A percentile compares a stretch with the other conserved stretches of the same genome.
These are phyloP conservation scores for Areca catechu DNA, from an alignment of 176 grass and related monocot species.

Conservation along the genomic window DNA sequence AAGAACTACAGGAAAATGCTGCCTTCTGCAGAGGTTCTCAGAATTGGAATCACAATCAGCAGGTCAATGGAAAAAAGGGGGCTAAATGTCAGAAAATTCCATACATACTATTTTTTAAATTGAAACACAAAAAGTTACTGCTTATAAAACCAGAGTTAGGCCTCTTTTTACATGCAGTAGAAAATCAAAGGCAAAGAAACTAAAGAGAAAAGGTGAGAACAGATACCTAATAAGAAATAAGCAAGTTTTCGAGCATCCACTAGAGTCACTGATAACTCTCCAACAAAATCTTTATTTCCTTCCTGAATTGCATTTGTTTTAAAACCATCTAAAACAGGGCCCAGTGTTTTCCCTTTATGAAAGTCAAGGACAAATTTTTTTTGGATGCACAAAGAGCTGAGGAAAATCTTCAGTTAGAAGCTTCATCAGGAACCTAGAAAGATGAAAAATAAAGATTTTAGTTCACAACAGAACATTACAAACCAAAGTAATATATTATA, in stretches of 20 bases:
- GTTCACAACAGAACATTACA: too few relatives aligned
- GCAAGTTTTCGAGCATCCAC: slow-evolving; percentile 95
- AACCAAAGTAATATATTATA: too few relatives aligned
- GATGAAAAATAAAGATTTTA: background rate
- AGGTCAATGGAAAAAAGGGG: too few relatives aligned
- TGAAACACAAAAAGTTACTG: too few relatives aligned
- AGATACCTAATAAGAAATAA: slow-evolving; percentile 65
- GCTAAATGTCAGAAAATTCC: too few relatives aligned
- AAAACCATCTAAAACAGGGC: slow-evolving; percentile 46
- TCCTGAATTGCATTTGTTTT: slow-evolving; percentile 50
- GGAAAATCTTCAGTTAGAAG: slow-evolving; percentile 93
- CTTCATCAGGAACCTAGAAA: slow-evolving; percentile 77
- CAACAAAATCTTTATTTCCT: slow-evolving; percentile 88
- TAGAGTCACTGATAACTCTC: slow-evolving; percentile 85
- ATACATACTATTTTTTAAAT: too few relatives aligned
- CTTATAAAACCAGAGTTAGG: too few relatives aligned
- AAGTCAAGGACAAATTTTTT: slow-evolving; percentile 97
- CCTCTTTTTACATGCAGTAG: background rate
- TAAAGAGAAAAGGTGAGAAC: background rate
- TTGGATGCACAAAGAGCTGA: slow-evolving; percentile 85
- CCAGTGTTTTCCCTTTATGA: slow-evolving; percentile 69
- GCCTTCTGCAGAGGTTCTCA: too few relatives aligned
- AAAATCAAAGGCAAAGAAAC: slow-evolving; percentile 3
- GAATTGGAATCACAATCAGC: too few relatives aligned
- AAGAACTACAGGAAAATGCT: too few relatives aligned